Conservation (phyloP, 2,329 filamentous ascomycete species). For the Exophiala xenobiotica region DNA sequence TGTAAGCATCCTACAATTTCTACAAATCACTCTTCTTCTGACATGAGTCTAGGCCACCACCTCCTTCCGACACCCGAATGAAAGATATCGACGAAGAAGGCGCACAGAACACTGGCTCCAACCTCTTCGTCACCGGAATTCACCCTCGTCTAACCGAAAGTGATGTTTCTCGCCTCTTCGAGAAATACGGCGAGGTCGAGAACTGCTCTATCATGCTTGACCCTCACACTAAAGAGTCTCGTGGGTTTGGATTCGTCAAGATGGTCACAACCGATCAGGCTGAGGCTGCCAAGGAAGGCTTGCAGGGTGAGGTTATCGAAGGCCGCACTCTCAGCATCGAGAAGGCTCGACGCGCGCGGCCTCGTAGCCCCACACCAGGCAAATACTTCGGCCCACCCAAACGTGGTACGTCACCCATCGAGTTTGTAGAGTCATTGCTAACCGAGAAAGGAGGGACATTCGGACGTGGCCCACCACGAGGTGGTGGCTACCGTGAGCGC, state of each 20-base stretch:
- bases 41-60: constrained; percentile 41
- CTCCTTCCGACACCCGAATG: constrained; percentile 48
- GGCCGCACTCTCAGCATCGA: constrained; percentile 96
- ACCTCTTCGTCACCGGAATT: constrained; percentile 98
- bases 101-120: constrained; percentile 88
- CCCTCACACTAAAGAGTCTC: constrained; percentile 96
- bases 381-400: constrained; percentile 99
- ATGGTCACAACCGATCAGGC: constrained; percentile 95
- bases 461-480: constrained; percentile 45
- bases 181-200: constrained; percentile 98
- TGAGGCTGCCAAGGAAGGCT: constrained; percentile 91
- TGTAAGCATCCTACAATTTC: constrained; percentile 48
- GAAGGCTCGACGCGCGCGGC: constrained; percentile 93
- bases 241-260: constrained; percentile 98
- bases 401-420: constrained; percentile 66
- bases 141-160: constrained; percentile 86
- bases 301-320: constrained; percentile 93
- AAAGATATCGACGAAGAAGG: constrained; percentile 60
- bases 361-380: constrained; percentile 92
- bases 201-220: constrained; percentile 99
- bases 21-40: too few relatives aligned
- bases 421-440: constrained; percentile 14
- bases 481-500: constrained; percentile 38
- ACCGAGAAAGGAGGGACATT: constrained; percentile 4
- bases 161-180: constrained; percentile 91